Evolutionary conservation across 2,329 filamentous ascomycete species (phyloP).

Genomic region (Beauveria caledonica): DNA sequence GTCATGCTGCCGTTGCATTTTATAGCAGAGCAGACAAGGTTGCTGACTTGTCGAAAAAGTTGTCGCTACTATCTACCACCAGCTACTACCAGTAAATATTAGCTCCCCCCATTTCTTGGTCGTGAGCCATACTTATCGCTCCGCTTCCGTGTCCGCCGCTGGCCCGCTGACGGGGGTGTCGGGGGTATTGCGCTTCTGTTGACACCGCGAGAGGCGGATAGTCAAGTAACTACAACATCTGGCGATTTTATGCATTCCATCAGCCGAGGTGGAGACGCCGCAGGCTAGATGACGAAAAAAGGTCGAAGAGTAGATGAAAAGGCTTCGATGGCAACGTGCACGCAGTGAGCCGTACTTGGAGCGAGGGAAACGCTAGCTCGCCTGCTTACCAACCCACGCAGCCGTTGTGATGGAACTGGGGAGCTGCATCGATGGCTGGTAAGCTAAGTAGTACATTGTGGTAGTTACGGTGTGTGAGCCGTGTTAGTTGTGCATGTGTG

Average conservation of each 20-base stretch:
- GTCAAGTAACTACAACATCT: neutral
- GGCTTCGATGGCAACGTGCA: neutral
- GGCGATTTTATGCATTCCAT: neutral
- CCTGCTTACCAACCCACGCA: too few relatives aligned
- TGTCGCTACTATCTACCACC: too few relatives aligned
- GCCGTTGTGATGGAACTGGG: too few relatives aligned
- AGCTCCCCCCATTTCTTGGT: neutral
- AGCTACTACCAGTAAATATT: neutral
- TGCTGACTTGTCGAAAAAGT: neutral
- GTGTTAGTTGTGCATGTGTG: neutral
- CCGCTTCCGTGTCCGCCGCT: neutral
- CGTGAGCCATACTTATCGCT: neutral
- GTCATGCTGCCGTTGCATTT: too few relatives aligned
- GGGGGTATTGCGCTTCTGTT: too few relatives aligned
- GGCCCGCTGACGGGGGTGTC: too few relatives aligned
- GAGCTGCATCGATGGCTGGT: too few relatives aligned
- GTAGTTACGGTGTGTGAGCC: neutral
- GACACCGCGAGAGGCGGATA: too few relatives aligned
- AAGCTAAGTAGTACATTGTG: neutral
- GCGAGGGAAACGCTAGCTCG: too few relatives aligned
- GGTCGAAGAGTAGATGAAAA: neutral
- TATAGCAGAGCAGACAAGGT: neutral
- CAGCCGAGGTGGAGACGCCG: slow-evolving; percentile 7
- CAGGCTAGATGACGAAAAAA: neutral
- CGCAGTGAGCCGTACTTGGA: neutral